phyloP scores from a whole-genome alignment of 768 basidiomycete species.

The Leccinum variicolor region DNA sequence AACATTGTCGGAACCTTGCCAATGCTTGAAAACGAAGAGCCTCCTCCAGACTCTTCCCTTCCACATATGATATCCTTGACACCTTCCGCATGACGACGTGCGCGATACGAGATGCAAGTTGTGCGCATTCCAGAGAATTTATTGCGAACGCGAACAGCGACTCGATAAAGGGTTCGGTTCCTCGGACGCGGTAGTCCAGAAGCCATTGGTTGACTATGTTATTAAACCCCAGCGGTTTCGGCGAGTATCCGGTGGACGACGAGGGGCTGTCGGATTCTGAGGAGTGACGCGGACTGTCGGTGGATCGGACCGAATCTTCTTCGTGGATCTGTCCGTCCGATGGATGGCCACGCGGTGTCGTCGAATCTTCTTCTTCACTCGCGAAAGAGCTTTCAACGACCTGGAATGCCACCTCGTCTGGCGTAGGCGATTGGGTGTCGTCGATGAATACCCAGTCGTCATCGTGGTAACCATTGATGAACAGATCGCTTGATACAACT shows the following conservation, averaged over 20 bases:
- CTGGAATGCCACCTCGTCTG: not conserved
- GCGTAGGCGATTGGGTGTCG: not conserved
- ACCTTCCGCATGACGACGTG: slow-evolving; percentile 5
- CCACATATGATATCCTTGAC: slow-evolving; percentile 1
- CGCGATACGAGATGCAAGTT: slow-evolving; percentile 18
- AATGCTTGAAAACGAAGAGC: slow-evolving; percentile 13
- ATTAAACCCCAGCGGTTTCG: slow-evolving; percentile 10
- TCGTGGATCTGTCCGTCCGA: not conserved
- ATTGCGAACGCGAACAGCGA: slow-evolving; percentile 15
- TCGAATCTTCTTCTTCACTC: not conserved
- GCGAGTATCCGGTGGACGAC: slow-evolving; percentile 1
- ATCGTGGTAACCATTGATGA: not conserved
- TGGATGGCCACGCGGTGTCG: not conserved
- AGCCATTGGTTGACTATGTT: slow-evolving; percentile 16
- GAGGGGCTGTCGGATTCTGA: slow-evolving; percentile 13
- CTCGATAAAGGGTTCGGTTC: slow-evolving; percentile 13
- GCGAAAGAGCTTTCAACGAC: not conserved
- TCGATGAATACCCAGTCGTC: slow-evolving; percentile 4
- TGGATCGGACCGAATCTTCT: not conserved
- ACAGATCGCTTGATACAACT: not conserved
- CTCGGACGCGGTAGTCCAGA: slow-evolving; percentile 20
- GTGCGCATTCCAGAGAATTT: slow-evolving; percentile 7
- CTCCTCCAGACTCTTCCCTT: slow-evolving; percentile 11
- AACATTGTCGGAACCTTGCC: slow-evolving; percentile 12
- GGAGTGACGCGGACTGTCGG: not conserved